These are phyloP conservation scores for Skeletonema tropicum DNA, from an alignment of 108 stramenopile species.

Conservation along the genomic window DNA sequence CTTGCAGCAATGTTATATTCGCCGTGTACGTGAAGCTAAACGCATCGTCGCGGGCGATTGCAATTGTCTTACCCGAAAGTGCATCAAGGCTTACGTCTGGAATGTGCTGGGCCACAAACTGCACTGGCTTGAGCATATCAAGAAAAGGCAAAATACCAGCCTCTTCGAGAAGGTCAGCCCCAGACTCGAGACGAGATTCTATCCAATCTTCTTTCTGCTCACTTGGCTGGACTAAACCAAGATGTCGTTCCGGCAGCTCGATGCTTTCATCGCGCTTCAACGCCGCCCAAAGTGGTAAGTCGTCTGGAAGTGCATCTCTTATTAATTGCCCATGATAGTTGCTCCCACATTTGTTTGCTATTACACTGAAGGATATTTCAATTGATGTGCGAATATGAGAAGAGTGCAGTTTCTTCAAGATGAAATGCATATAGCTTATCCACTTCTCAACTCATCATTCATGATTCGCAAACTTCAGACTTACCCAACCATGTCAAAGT, in stretches of 20 bases:
- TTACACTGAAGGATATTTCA: background rate
- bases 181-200: constrained; percentile 11
- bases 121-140: constrained; percentile 3
- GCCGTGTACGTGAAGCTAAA: constrained; percentile 1
- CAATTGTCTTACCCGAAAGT: background rate
- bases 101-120: constrained; percentile 1
- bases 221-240: constrained; percentile 16
- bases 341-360: constrained; percentile 18
- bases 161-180: constrained; percentile 14
- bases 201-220: constrained; percentile 13
- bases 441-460: no score
- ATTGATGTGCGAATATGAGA: no score
- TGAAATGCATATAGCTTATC: background rate
- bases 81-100: background rate
- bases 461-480: no score
- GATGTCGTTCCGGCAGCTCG: constrained; percentile 11
- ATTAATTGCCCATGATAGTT: constrained; percentile 12
- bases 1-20: constrained; percentile 9
- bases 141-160: constrained; percentile 11
- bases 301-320: constrained; percentile 8
- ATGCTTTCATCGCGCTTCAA: constrained; percentile 10
- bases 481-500: background rate
- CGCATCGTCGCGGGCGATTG: background rate
- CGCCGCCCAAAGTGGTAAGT: constrained; percentile 11
- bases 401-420: background rate